A percentile compares a stretch with the other conserved stretches of the same genome.
Evolutionary conservation across 2,329 filamentous ascomycete genomes (phyloP).

Genomic region (Xylariaceae sp.): DNA sequence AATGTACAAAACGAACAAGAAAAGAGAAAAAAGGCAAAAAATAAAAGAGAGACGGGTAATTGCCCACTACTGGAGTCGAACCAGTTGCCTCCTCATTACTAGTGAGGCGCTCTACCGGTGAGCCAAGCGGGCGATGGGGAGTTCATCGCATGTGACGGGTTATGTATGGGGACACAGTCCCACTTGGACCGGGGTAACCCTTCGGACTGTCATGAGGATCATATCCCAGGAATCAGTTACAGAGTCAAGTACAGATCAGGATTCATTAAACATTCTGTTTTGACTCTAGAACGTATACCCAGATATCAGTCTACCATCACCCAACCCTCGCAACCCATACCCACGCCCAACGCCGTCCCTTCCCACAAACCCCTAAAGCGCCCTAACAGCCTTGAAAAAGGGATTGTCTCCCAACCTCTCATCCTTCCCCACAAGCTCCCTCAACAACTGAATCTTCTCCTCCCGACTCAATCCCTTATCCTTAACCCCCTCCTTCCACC

Average conservation of each 20-base stretch:
- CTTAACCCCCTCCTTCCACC: slow-evolving; percentile 77
- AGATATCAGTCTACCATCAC: too few species aligned
- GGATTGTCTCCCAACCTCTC: slow-evolving; percentile 58
- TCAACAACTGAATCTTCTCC: slow-evolving; percentile 73
- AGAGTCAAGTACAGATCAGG: too few species aligned
- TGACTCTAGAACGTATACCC: too few species aligned
- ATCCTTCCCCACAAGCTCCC: slow-evolving; percentile 71
- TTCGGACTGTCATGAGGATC: too few species aligned
- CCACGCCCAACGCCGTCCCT: not conserved
- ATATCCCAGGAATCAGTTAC: too few species aligned
- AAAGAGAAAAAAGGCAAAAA: not conserved
- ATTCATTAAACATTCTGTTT: too few species aligned
- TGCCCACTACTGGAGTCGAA: slow-evolving; percentile 19
- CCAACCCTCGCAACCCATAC: not conserved
- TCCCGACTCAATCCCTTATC: slow-evolving; percentile 58
- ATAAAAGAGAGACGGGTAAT: not conserved
- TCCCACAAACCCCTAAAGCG: slow-evolving; percentile 36
- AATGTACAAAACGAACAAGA: too few species aligned
- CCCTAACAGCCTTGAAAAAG: slow-evolving; percentile 64
- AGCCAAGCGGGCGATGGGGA: slow-evolving; percentile 14
- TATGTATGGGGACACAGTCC: too few species aligned
- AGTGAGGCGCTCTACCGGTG: slow-evolving; percentile 20
- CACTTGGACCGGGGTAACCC: too few species aligned
- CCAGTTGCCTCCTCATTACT: slow-evolving; percentile 20
- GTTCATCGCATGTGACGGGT: not conserved